Conservation (phyloP, 2,329 filamentous ascomycete genomes). For the Ophiostoma ips region DNA sequence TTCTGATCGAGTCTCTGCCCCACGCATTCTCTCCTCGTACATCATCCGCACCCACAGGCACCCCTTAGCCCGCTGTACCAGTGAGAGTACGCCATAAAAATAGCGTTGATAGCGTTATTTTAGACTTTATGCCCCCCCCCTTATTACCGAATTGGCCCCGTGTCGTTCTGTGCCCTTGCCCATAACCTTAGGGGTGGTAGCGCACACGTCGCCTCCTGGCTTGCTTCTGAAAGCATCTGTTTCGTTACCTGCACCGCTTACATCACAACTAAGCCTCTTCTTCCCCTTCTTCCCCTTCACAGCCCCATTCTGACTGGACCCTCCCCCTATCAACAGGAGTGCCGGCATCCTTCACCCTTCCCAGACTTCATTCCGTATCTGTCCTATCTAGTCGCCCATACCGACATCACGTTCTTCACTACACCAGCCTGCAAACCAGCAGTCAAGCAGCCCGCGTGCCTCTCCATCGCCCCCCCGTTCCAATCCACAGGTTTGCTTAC, state of each 20-base stretch:
- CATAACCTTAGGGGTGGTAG: too few species aligned
- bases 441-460: background rate
- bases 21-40: too few species aligned
- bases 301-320: conserved; percentile 2
- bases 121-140: background rate
- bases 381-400: background rate
- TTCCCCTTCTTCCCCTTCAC: background rate
- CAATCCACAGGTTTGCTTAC: background rate
- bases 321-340: background rate
- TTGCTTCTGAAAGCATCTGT: conserved; percentile 1
- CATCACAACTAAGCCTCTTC: conserved; percentile 4
- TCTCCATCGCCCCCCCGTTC: background rate
- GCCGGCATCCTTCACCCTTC: background rate
- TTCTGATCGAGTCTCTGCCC: too few species aligned
- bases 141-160: too few species aligned
- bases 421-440: background rate
- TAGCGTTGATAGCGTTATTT: background rate
- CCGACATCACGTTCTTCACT: background rate
- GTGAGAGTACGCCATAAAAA: background rate
- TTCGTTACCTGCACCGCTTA: conserved; percentile 3
- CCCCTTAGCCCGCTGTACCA: background rate
- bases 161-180: too few species aligned
- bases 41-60: conserved; percentile 1
- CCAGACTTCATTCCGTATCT: background rate
- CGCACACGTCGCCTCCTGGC: conserved; percentile 13